Evolutionary conservation across 352 stramenopile genomes (phyloP), one percentile per base, ranked within the genome.

Genomic region (Elongisporangium prolatum): DNA sequence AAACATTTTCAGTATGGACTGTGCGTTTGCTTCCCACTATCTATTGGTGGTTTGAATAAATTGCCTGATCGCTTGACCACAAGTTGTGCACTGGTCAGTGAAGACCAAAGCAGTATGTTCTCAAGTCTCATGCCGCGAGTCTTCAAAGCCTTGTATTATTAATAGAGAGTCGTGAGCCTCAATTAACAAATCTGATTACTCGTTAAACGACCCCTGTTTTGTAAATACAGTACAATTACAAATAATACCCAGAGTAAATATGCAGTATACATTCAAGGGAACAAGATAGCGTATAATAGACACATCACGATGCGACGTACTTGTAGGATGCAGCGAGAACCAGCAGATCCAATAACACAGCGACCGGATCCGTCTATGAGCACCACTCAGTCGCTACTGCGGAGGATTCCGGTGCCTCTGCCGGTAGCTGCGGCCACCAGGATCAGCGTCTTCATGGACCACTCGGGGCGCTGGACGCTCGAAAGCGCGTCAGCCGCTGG

Each of bases 371-470:
- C 1, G 28, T 1, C 28, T 9, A 40, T 13, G 28, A 13, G 8
- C 4, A 9, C 9, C 28, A 40, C 9, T 13, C 28, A 13, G 8
- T 40, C 9, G 28, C 28, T 40, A 9, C 28, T 40, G 28, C 4
- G 9, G 9, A 40, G 28, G 9, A 5, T 40, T 13, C 28, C 28
- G 4, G 5, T 40, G 4, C 5, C 28, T 13, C 28, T 40, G 28
- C 28, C 28, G 8, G n/a, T n/a, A n/a, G n/a, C n/a, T n/a, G n/a
- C n/a, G n/a, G 5, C 28, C 28, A 13, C 28, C 28, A 40, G 28
- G 28, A 66, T 78, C 21, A 78, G 70, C 48, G 67, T 61, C 54
- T 78, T 74, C 21, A 20, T 75, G 2, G 67, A 78, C 50, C 56
- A 64, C 48, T 77, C 64, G 7, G 52, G 56, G 16, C 61, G 47